Percentiles rank a stretch among this genome's conserved stretches.
Evolutionary conservation across 1,284 basidiomycete species (phyloP).

Genomic region (Cryptococcus sp.): DNA sequence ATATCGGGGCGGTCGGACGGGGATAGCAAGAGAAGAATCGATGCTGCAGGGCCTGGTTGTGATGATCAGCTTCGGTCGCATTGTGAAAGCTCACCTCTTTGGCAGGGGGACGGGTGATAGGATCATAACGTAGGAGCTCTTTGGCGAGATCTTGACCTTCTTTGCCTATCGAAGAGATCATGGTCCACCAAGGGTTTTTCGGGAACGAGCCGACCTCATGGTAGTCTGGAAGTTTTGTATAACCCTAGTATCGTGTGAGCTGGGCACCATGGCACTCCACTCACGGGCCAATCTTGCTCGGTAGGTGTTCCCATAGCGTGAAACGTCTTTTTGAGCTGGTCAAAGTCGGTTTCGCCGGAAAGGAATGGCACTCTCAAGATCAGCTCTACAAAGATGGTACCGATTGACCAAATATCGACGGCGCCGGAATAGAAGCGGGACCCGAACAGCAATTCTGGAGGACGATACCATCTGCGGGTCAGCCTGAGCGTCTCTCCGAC

Average conservation of each 20-base stretch:
- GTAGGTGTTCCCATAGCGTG: slow-evolving; percentile 92
- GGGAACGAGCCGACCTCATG: slow-evolving; percentile 76
- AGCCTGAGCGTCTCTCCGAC: not conserved
- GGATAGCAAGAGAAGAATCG: slow-evolving; percentile 46
- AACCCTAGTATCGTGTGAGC: slow-evolving; percentile 61
- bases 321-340: slow-evolving; percentile 93
- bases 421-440: slow-evolving; percentile 95
- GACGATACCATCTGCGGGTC: slow-evolving; percentile 84
- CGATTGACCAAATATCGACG: slow-evolving; percentile 99
- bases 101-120: slow-evolving; percentile 77
- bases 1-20: slow-evolving; percentile 43
- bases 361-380: slow-evolving; percentile 74
- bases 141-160: slow-evolving; percentile 83
- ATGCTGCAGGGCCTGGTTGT: slow-evolving; percentile 45
- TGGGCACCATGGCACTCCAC: slow-evolving; percentile 25
- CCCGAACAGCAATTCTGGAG: slow-evolving; percentile 94
- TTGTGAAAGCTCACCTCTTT: slow-evolving; percentile 61
- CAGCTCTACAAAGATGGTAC: slow-evolving; percentile 99
- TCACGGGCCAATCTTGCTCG: slow-evolving; percentile 93
- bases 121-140: slow-evolving; percentile 82
- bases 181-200: slow-evolving; percentile 63
- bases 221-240: slow-evolving; percentile 87
- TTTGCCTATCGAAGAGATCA: slow-evolving; percentile 86
- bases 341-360: slow-evolving; percentile 94
- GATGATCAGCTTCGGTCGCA: not conserved